Percentiles rank a stretch among this genome's conserved stretches.
Conservation (phyloP, 371 early-diverging fungal genomes). For the Mortierella sp. region DNA sequence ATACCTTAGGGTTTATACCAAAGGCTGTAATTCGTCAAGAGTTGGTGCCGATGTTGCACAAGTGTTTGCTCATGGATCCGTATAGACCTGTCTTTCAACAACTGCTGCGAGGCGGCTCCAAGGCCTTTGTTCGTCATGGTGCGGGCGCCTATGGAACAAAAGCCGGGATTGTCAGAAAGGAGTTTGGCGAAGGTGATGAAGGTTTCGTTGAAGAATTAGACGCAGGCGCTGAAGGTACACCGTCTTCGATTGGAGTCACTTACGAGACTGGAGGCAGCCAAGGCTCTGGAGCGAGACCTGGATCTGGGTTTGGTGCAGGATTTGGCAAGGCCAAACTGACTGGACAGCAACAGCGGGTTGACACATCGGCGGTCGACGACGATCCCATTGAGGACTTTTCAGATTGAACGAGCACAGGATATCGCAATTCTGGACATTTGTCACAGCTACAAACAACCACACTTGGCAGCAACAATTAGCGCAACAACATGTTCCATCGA, state of each 20-base stretch:
- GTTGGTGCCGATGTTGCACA: constrained; percentile 40
- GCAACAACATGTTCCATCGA: neutral
- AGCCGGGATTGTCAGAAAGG: constrained; percentile 22
- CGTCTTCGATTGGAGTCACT: neutral
- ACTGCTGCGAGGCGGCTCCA: constrained; percentile 38
- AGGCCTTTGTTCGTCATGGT: constrained; percentile 30
- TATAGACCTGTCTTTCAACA: constrained; percentile 32
- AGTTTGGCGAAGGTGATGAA: constrained; percentile 55
- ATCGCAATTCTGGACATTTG: neutral
- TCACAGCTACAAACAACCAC: neutral
- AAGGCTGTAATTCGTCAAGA: constrained; percentile 48
- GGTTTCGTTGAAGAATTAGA: constrained; percentile 37
- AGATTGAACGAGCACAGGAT: constrained; percentile 15
- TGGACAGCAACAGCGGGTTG: constrained; percentile 1
- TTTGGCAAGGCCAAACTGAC: neutral
- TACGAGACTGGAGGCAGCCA: constrained; percentile 11
- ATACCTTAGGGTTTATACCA: constrained; percentile 29
- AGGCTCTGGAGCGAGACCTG: neutral
- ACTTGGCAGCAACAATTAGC: neutral
- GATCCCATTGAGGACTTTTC: constrained; percentile 52
- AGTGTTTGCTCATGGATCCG: constrained; percentile 32
- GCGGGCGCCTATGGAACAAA: constrained; percentile 36
- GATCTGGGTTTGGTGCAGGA: neutral
- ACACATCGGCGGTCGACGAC: constrained; percentile 18
- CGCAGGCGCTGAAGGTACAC: neutral